phyloP scores from a whole-genome alignment of 345 rosid genomes.

The Syzygium jambos region DNA sequence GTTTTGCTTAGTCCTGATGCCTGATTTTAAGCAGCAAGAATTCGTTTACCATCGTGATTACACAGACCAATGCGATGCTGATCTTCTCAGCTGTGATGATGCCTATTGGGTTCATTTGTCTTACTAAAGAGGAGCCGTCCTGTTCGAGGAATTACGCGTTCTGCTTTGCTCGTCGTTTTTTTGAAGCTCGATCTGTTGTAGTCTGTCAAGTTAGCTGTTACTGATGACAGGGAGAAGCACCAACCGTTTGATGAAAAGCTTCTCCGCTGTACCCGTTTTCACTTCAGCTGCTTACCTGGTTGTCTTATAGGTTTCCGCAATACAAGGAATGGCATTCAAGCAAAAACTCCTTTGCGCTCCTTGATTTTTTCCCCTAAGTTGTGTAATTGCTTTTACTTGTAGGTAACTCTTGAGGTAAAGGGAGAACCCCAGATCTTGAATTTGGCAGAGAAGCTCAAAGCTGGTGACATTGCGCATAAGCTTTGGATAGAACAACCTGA shows the following conservation, averaged over 20 bases:
- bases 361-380: neutral
- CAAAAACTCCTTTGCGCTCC: neutral
- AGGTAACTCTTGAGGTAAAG: constrained; percentile 96
- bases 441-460: constrained; percentile 61
- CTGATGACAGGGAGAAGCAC: neutral
- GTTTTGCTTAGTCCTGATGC: neutral
- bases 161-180: neutral
- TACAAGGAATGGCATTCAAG: neutral
- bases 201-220: neutral
- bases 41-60: neutral
- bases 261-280: neutral
- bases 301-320: neutral
- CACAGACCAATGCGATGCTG: neutral
- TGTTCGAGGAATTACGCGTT: neutral
- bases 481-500: constrained; percentile 93
- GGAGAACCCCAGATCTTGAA: constrained; percentile 75
- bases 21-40: neutral
- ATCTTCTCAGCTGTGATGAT: neutral
- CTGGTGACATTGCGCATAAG: constrained; percentile 60
- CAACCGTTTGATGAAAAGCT: neutral
- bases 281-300: neutral
- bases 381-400: neutral
- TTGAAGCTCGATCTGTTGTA: neutral
- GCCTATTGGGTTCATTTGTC: neutral
- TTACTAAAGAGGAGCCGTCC: neutral